A percentile compares a stretch with the other conserved stretches of the same genome.
These are phyloP conservation scores for Trifolium dubium DNA, from an alignment of 306 rosid species.

Conservation along the genomic window DNA sequence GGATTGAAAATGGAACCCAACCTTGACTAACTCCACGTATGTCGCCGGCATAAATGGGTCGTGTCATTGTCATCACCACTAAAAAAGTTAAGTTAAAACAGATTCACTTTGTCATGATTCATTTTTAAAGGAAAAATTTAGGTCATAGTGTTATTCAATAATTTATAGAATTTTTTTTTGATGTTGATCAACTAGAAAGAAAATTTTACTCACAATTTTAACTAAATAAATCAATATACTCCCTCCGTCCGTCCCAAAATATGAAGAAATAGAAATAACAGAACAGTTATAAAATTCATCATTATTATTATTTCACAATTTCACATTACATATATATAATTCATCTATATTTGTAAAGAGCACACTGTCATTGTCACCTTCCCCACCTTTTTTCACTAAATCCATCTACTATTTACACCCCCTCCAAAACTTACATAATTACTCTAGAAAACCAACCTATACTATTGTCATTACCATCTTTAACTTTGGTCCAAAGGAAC, in stretches of 20 bases:
- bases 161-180: too few species aligned
- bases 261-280: neutral
- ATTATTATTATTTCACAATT: slow-evolving; percentile 43
- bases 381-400: slow-evolving; percentile 12
- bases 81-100: neutral
- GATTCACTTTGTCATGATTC: neutral
- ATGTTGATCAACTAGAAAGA: too few species aligned
- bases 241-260: too few species aligned
- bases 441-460: slow-evolving; percentile 43
- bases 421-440: slow-evolving; percentile 67
- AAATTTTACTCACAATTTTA: too few species aligned
- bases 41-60: slow-evolving; percentile 48
- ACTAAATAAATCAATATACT: too few species aligned
- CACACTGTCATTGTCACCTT: slow-evolving; percentile 46
- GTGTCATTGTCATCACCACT: slow-evolving; percentile 29
- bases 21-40: slow-evolving; percentile 33
- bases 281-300: slow-evolving; percentile 12
- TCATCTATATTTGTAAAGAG: slow-evolving; percentile 46
- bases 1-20: neutral
- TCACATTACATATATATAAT: slow-evolving; percentile 44
- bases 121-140: neutral
- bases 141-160: neutral
- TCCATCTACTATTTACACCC: slow-evolving; percentile 55
- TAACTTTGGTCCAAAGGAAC: slow-evolving; percentile 36
- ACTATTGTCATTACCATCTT: slow-evolving; percentile 22